Percentiles rank a stretch among this genome's conserved stretches.
These are phyloP conservation scores for Nosema granulosis DNA, from an alignment of 371 early-diverging fungal species.

Conservation along the genomic window DNA sequence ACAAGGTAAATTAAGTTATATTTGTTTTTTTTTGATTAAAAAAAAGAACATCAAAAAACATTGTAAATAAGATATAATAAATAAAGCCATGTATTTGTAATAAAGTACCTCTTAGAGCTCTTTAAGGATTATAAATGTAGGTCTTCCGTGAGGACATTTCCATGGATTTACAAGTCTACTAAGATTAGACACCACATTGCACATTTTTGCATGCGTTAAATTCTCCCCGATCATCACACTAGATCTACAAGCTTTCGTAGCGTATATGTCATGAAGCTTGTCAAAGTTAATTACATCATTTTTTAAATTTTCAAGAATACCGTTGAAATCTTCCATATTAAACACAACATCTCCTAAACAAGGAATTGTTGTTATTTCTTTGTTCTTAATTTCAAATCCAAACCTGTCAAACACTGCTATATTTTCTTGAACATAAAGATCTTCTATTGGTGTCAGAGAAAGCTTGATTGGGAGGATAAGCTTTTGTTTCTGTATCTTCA, in stretches of 20 bases:
- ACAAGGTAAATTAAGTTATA: too few species aligned
- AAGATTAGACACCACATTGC: slow-evolving; percentile 60
- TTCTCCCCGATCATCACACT: slow-evolving; percentile 70
- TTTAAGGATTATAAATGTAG: slow-evolving; percentile 70
- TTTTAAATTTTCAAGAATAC: slow-evolving; percentile 57
- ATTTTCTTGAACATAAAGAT: slow-evolving; percentile 74
- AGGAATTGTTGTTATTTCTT: slow-evolving; percentile 49
- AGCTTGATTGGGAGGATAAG: slow-evolving; percentile 69
- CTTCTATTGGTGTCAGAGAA: slow-evolving; percentile 74
- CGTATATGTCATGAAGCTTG: slow-evolving; percentile 63
- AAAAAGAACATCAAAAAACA: too few species aligned
- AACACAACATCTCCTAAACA: slow-evolving; percentile 55
- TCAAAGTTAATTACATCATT: slow-evolving; percentile 27
- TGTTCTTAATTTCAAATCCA: slow-evolving; percentile 61
- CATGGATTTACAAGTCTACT: slow-evolving; percentile 63
- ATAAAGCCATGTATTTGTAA: too few species aligned
- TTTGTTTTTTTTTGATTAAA: too few species aligned
- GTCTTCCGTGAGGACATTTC: slow-evolving; percentile 95
- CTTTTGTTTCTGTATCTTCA: slow-evolving; percentile 69
- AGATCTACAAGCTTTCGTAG: slow-evolving; percentile 71
- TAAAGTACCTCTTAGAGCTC: too few species aligned
- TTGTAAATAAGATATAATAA: too few species aligned
- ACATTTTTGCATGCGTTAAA: slow-evolving; percentile 59
- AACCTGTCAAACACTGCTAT: slow-evolving; percentile 69
- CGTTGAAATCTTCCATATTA: slow-evolving; percentile 57